Evolutionary conservation across 78 protist species (phyloP).

Genomic region (Chrysochromulina parva): DNA sequence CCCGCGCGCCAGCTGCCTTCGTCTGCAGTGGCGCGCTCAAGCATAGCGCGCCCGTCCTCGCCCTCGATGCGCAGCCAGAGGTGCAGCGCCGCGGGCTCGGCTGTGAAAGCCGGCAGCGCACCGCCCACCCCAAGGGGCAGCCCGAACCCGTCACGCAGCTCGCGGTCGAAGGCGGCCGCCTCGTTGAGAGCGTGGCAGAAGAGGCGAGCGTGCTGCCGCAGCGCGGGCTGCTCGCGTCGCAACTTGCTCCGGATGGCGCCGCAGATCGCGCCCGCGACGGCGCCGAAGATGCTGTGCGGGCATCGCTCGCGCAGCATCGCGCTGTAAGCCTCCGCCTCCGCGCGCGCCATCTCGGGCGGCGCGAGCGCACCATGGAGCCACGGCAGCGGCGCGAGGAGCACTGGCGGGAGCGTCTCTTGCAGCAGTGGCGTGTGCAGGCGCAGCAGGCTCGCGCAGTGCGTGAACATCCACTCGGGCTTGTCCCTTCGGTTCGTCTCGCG

Average conservation of each 20-base stretch:
- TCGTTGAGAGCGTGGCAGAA: background rate
- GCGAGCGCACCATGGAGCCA: background rate
- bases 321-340: background rate
- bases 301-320: background rate
- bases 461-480: slow-evolving; percentile 37
- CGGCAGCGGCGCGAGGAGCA: background rate
- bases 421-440: background rate
- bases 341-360: background rate
- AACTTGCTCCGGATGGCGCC: background rate
- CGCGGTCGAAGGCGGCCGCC: background rate
- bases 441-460: background rate
- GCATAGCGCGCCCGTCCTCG: background rate
- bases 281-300: background rate
- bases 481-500: slow-evolving; percentile 21
- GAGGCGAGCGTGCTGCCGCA: background rate
- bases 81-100: background rate
- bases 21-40: too few species aligned
- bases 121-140: background rate
- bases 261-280: background rate
- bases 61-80: background rate
- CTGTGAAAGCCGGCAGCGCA: background rate
- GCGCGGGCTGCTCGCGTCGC: background rate
- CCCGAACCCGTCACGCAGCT: background rate
- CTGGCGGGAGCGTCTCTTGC: background rate
- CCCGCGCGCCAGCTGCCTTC: too few species aligned